A percentile compares a stretch with the other conserved stretches of the same genome.
phyloP scores from a whole-genome alignment of 257 asterid genomes.

The Henckelia pumila region DNA sequence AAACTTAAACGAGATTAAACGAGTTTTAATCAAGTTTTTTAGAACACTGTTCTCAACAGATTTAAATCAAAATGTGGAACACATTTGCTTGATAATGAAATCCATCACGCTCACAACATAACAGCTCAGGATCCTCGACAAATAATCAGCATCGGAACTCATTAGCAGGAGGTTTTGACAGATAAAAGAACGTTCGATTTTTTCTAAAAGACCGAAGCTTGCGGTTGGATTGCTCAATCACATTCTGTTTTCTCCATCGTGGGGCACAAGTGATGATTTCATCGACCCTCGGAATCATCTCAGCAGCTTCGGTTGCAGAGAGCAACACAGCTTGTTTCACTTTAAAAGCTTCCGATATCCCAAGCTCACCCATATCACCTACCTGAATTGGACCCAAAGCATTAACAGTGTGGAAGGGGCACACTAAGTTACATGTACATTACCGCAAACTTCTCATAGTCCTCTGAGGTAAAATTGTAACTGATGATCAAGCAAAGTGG shows the following conservation, averaged over 20 bases:
- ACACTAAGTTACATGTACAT: not conserved
- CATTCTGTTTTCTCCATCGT: conserved; percentile 73
- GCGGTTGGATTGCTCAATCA: conserved; percentile 24
- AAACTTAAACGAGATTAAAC: too few relatives aligned
- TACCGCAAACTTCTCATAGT: not conserved
- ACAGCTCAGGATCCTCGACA: not conserved
- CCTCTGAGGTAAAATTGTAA: not conserved
- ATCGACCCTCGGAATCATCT: conserved; percentile 82
- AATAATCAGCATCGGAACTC: not conserved
- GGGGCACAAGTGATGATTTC: conserved; percentile 89
- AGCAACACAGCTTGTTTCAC: conserved; percentile 82
- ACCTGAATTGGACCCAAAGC: conserved; percentile 39
- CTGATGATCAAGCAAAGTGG: not conserved
- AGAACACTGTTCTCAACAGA: too few relatives aligned
- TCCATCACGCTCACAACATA: not conserved
- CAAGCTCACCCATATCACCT: conserved; percentile 76
- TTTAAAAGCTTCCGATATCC: conserved; percentile 83
- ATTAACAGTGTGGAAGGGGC: not conserved
- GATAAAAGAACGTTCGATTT: too few relatives aligned
- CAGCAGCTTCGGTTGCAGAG: conserved; percentile 93
- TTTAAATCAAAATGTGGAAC: not conserved
- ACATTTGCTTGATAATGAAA: not conserved
- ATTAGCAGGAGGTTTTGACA: not conserved
- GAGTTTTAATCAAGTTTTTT: too few relatives aligned
- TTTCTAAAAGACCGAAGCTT: not conserved